A percentile compares a stretch with the other conserved stretches of the same genome.
phyloP scores from a whole-genome alignment of 2,329 filamentous ascomycete genomes.

The Exophiala oligosperma region DNA sequence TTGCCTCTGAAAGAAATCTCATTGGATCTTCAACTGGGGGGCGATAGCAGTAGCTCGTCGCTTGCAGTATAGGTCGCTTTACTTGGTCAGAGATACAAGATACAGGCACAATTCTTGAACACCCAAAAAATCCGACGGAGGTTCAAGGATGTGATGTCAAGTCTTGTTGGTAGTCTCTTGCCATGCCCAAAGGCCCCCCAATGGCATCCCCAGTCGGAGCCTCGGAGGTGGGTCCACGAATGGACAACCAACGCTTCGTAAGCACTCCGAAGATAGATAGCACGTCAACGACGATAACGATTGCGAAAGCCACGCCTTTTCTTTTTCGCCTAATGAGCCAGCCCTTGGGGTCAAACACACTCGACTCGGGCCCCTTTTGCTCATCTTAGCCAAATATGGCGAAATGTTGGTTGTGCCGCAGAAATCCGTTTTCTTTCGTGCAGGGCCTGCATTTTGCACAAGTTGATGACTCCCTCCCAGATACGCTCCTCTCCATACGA shows the following conservation, averaged over 20 bases:
- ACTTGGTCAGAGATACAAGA: too few relatives aligned
- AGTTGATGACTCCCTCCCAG: too few relatives aligned
- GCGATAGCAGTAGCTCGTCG: not conserved
- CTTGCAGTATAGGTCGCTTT: too few relatives aligned
- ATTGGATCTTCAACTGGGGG: not conserved
- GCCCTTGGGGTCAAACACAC: not conserved
- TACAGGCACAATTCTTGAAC: too few relatives aligned
- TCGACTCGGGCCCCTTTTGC: not conserved
- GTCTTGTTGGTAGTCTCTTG: too few relatives aligned
- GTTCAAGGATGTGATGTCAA: too few relatives aligned
- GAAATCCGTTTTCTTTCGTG: too few relatives aligned
- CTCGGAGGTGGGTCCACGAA: not conserved
- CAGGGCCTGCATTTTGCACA: too few relatives aligned
- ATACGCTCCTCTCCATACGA: too few relatives aligned
- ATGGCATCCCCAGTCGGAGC: not conserved
- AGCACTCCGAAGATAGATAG: not conserved
- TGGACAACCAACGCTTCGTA: not conserved
- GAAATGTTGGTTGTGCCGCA: too few relatives aligned
- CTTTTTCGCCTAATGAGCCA: not conserved
- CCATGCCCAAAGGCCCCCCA: not conserved
- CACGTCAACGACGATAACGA: conserved; percentile 9
- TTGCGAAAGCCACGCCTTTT: not conserved
- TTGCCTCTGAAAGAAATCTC: too few relatives aligned
- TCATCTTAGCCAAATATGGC: not conserved
- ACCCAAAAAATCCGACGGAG: too few relatives aligned